Evolutionary conservation across 2,329 filamentous ascomycete genomes (phyloP).

Genomic region (Parafenestella ontariensis): DNA sequence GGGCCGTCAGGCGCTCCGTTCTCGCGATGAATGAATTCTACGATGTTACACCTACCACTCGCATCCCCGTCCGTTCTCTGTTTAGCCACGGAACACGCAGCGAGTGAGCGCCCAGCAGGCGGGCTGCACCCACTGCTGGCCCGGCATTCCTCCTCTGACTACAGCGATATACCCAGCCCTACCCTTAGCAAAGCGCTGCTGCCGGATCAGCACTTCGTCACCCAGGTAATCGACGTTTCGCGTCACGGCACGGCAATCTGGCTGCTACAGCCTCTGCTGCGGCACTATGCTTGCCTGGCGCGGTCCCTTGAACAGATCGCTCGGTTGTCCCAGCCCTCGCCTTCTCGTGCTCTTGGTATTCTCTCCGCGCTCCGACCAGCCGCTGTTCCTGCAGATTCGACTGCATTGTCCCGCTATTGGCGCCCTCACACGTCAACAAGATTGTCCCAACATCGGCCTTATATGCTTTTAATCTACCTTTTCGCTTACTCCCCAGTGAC

Average conservation of each 20-base stretch:
- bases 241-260: conserved; percentile 29
- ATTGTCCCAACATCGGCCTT: conserved; percentile 31
- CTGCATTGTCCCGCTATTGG: conserved; percentile 26
- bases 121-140: conserved; percentile 17
- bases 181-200: conserved; percentile 22
- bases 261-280: conserved; percentile 19
- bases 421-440: conserved; percentile 26
- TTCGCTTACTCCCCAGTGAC: conserved; percentile 15
- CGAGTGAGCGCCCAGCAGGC: conserved; percentile 9
- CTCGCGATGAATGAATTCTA: conserved; percentile 40
- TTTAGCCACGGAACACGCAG: conserved; percentile 34
- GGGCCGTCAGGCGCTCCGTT: conserved; percentile 27
- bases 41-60: conserved; percentile 42
- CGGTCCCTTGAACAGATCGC: conserved; percentile 8
- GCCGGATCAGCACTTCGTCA: conserved; percentile 31
- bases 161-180: conserved; percentile 37
- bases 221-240: conserved; percentile 18
- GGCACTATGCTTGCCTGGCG: conserved; percentile 14
- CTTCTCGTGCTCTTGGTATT: conserved; percentile 12
- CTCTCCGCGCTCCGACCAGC: conserved; percentile 13
- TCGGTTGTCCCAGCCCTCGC: conserved; percentile 15
- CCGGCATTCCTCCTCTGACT: conserved; percentile 28
- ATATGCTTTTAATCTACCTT: conserved; percentile 40
- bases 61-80: conserved; percentile 24
- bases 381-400: conserved; percentile 36